Conservation (phyloP, 306 rosid genomes). For the Albizia julibrissin region DNA sequence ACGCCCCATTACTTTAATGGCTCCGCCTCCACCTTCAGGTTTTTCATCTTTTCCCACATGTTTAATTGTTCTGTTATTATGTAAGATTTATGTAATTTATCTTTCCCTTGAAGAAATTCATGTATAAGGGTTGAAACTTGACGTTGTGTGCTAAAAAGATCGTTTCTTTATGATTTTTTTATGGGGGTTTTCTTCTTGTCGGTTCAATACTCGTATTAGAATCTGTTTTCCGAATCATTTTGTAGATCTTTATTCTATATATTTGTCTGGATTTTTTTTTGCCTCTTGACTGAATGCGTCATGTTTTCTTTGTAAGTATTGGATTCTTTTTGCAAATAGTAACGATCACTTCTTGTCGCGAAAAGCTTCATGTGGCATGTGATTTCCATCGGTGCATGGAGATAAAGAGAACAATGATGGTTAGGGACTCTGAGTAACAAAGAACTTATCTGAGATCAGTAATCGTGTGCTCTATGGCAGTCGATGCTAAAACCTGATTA, state of each 20-base stretch:
- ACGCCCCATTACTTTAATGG: conserved; percentile 45
- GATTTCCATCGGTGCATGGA: conserved; percentile 30
- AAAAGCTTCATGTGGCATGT: not conserved
- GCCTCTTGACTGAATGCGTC: conserved; percentile 19
- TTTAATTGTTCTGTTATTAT: not conserved
- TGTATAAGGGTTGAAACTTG: conserved; percentile 32
- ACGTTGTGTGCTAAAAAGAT: conserved; percentile 40
- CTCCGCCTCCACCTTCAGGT: conserved; percentile 57
- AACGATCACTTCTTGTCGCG: not conserved
- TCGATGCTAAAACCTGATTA: conserved; percentile 14
- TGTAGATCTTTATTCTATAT: conserved; percentile 26
- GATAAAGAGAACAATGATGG: conserved; percentile 20
- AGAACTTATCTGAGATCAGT: conserved; percentile 1
- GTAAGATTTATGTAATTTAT: not conserved
- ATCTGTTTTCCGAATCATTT: conserved; percentile 35
- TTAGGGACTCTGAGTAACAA: not conserved
- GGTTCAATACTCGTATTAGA: not conserved
- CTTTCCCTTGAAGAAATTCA: not conserved
- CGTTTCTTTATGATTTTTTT: conserved; percentile 32
- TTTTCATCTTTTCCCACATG: conserved; percentile 8
- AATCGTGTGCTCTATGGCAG: conserved; percentile 16
- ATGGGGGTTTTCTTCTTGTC: conserved; percentile 1
- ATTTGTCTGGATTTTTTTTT: not conserved
- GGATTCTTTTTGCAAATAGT: not conserved
- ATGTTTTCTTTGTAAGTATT: not conserved